Evolutionary conservation across 768 basidiomycete species (phyloP).

Genomic region (Imleria badia): DNA sequence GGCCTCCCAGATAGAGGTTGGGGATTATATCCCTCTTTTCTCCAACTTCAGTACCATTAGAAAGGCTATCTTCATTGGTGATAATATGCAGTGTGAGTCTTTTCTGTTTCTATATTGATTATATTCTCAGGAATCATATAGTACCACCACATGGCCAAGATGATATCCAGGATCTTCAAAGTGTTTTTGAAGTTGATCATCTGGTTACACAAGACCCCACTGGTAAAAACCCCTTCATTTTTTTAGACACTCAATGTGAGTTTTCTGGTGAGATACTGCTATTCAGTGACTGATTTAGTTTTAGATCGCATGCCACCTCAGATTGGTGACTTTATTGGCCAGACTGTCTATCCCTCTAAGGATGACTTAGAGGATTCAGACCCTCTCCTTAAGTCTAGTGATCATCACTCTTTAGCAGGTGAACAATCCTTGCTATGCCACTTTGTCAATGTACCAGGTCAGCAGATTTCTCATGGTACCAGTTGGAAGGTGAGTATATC

Average conservation of each 20-base stretch:
- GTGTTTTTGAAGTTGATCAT: slow-evolving; percentile 76
- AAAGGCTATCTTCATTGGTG: slow-evolving; percentile 64
- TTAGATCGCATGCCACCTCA: slow-evolving; percentile 84
- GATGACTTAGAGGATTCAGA: slow-evolving; percentile 19
- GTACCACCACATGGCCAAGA: slow-evolving; percentile 83
- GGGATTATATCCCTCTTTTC: slow-evolving; percentile 47
- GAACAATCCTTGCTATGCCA: slow-evolving; percentile 48
- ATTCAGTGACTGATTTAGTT: slow-evolving; percentile 2
- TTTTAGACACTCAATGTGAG: slow-evolving; percentile 78
- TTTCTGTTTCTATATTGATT: slow-evolving; percentile 27
- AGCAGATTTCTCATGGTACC: slow-evolving; percentile 35
- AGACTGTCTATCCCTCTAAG: slow-evolving; percentile 58
- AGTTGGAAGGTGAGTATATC: slow-evolving; percentile 39
- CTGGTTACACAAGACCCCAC: slow-evolving; percentile 35
- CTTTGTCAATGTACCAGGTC: slow-evolving; percentile 58
- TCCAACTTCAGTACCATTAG: slow-evolving; percentile 36
- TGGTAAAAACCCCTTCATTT: slow-evolving; percentile 38
- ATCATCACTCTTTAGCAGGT: slow-evolving; percentile 47
- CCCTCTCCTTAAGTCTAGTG: slow-evolving; percentile 49
- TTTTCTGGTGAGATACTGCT: not conserved
- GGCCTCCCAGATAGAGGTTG: slow-evolving; percentile 64
- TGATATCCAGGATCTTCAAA: slow-evolving; percentile 59
- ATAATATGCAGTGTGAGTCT: slow-evolving; percentile 61
- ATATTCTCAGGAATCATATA: slow-evolving; percentile 33
- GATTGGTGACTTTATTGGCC: slow-evolving; percentile 72